These are phyloP conservation scores for Polymyxa betae DNA, from an alignment of 208 protist species.

Conservation along the genomic window DNA sequence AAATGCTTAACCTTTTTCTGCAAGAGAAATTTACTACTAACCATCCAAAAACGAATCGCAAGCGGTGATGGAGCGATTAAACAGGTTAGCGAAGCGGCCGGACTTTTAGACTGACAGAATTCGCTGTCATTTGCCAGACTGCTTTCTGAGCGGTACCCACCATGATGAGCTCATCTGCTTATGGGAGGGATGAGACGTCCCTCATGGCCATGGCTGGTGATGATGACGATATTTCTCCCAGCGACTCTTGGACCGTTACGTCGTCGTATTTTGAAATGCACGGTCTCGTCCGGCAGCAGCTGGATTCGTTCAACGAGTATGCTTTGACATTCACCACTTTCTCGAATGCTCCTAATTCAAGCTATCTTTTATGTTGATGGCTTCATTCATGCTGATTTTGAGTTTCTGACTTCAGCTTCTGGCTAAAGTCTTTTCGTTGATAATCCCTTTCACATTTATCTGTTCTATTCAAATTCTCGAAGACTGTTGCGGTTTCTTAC, in stretches of 20 bases:
- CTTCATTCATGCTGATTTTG: not conserved
- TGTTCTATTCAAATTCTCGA: too few species aligned
- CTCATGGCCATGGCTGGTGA: not conserved
- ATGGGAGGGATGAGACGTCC: not conserved
- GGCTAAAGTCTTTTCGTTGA: too few species aligned
- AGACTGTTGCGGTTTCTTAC: too few species aligned
- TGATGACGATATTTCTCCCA: conserved; percentile 77
- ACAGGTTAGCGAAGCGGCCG: too few species aligned
- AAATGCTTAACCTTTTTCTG: too few species aligned
- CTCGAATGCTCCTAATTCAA: not conserved
- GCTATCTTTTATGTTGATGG: not conserved
- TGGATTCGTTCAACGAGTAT: conserved; percentile 97
- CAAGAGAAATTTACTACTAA: too few species aligned
- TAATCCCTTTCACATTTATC: not conserved
- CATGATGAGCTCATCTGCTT: not conserved
- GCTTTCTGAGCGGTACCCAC: too few species aligned
- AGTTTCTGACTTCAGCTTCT: too few species aligned
- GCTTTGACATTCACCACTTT: not conserved
- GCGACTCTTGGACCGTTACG: conserved; percentile 95
- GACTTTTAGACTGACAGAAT: too few species aligned
- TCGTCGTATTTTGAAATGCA: conserved; percentile 95
- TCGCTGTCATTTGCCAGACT: too few species aligned
- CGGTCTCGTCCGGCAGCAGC: conserved; percentile 96
- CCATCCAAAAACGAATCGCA: too few species aligned
- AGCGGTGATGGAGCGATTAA: too few species aligned